Evolutionary conservation across 352 stramenopile genomes (phyloP).

Genomic region (Aphanomyces stellatus): DNA sequence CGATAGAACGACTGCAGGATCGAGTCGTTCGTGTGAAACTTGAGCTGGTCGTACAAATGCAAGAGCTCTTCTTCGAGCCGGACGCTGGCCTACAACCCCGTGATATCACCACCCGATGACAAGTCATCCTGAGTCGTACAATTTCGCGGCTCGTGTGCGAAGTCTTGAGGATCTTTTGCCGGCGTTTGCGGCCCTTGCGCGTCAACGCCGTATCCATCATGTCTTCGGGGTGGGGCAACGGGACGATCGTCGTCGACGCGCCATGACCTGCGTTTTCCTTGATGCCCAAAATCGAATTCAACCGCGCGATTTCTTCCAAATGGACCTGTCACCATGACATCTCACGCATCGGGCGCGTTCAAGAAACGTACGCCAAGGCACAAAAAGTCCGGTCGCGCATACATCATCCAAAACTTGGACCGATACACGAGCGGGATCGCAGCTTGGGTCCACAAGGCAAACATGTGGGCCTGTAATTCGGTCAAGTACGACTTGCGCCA

Average conservation of each 20-base stretch:
- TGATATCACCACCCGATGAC: too few relatives aligned
- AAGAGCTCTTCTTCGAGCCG: slow-evolving; percentile 44
- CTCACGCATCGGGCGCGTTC: too few relatives aligned
- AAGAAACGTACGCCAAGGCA: slow-evolving; percentile 41
- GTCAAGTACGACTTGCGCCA: slow-evolving; percentile 58
- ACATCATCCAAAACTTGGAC: slow-evolving; percentile 79
- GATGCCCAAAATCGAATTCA: slow-evolving; percentile 1
- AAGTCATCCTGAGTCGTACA: too few relatives aligned
- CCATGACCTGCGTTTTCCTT: too few relatives aligned
- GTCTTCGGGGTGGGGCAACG: background rate
- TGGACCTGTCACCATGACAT: too few relatives aligned
- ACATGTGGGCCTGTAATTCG: slow-evolving; percentile 44
- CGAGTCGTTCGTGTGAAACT: slow-evolving; percentile 30
- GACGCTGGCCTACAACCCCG: slow-evolving; percentile 39
- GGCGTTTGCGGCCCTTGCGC: background rate
- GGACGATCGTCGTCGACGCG: background rate
- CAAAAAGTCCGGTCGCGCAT: slow-evolving; percentile 64
- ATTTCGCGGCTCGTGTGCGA: slow-evolving; percentile 5
- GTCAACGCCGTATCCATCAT: background rate
- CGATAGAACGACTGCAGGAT: slow-evolving; percentile 51
- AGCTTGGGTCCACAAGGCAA: slow-evolving; percentile 55
- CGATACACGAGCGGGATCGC: slow-evolving; percentile 58
- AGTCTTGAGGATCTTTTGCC: background rate
- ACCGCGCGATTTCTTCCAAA: slow-evolving; percentile 1
- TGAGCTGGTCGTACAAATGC: slow-evolving; percentile 51